phyloP scores from a whole-genome alignment of 2,329 filamentous ascomycete species.

The Fusarium siculi region DNA sequence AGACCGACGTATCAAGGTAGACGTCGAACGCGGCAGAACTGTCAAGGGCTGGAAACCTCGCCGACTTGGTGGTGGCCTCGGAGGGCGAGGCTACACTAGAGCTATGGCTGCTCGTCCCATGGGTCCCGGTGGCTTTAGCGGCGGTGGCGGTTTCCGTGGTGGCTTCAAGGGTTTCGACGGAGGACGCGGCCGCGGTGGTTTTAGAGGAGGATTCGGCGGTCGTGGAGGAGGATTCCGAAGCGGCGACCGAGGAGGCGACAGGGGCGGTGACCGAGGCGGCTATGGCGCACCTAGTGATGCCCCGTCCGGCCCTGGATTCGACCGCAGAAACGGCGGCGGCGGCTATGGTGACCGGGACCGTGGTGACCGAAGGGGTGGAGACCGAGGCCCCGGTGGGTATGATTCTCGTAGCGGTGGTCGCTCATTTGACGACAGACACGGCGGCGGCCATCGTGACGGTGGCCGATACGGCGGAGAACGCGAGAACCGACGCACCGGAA shows the following conservation, averaged over 20 bases:
- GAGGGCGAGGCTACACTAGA: slow-evolving; percentile 93
- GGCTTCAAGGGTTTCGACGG: slow-evolving; percentile 60
- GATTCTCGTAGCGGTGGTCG: slow-evolving; percentile 65
- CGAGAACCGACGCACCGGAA: slow-evolving; percentile 70
- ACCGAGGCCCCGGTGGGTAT: slow-evolving; percentile 68
- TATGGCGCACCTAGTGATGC: slow-evolving; percentile 66
- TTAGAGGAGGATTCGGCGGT: slow-evolving; percentile 64
- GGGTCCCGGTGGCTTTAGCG: slow-evolving; percentile 68
- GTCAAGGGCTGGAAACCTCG: slow-evolving; percentile 94
- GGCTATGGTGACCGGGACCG: slow-evolving; percentile 56
- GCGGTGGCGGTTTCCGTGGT: slow-evolving; percentile 62
- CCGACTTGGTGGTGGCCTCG: slow-evolving; percentile 90
- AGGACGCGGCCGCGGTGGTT: slow-evolving; percentile 56
- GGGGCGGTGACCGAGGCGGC: slow-evolving; percentile 54
- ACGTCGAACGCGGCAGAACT: slow-evolving; percentile 95
- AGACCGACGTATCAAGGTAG: slow-evolving; percentile 90
- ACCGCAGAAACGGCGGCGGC: slow-evolving; percentile 56
- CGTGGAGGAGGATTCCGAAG: slow-evolving; percentile 66
- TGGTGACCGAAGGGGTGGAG: slow-evolving; percentile 53
- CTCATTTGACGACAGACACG: slow-evolving; percentile 67
- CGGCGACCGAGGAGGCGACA: slow-evolving; percentile 43
- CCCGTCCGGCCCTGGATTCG: slow-evolving; percentile 68
- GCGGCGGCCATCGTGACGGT: slow-evolving; percentile 60
- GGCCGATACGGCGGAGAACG: slow-evolving; percentile 53
- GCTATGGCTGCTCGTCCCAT: slow-evolving; percentile 77